Conservation (phyloP, 176 grass and related monocot genomes). For the Eragrostis nindensis region DNA sequence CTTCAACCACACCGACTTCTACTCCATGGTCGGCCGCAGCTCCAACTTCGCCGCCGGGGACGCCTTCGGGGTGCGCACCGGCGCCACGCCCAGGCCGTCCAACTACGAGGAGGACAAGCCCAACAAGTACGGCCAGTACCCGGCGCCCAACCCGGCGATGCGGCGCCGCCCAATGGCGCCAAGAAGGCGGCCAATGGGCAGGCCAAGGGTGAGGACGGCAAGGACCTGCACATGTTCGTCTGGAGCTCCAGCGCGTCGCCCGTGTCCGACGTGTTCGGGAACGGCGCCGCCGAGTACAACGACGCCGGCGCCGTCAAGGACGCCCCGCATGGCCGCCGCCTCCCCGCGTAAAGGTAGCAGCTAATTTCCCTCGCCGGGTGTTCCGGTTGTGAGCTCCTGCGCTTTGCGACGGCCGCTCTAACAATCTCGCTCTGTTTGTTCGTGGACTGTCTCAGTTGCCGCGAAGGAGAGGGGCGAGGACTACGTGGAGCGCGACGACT, state of each 20-base stretch:
- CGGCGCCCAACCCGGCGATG: slow-evolving; percentile 57
- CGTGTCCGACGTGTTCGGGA: slow-evolving; percentile 96
- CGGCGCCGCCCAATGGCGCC: not conserved
- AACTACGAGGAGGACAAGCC: slow-evolving; percentile 92
- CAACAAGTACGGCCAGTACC: slow-evolving; percentile 59
- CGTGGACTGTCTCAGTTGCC: slow-evolving; percentile 35
- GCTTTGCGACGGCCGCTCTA: not conserved
- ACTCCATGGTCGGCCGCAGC: slow-evolving; percentile 92
- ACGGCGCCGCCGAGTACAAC: slow-evolving; percentile 65
- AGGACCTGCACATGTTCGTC: slow-evolving; percentile 99
- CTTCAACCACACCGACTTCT: slow-evolving; percentile 98
- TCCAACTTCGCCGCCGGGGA: slow-evolving; percentile 81
- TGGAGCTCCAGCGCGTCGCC: slow-evolving; percentile 99
- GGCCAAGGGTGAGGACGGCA: slow-evolving; percentile 78
- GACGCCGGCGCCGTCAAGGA: slow-evolving; percentile 71
- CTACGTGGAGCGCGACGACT: slow-evolving; percentile 66
- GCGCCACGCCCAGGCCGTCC: slow-evolving; percentile 74
- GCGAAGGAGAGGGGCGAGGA: slow-evolving; percentile 61
- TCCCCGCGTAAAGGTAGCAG: slow-evolving; percentile 81
- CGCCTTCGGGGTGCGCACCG: slow-evolving; percentile 67
- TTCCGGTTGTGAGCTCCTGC: not conserved
- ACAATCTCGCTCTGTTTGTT: not conserved
- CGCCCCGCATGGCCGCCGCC: slow-evolving; percentile 62
- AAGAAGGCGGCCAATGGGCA: slow-evolving; percentile 64
- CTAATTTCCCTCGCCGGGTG: not conserved